These are phyloP conservation scores for Tuber melanosporum DNA, from an alignment of 495 filamentous ascomycete species.

Conservation along the genomic window DNA sequence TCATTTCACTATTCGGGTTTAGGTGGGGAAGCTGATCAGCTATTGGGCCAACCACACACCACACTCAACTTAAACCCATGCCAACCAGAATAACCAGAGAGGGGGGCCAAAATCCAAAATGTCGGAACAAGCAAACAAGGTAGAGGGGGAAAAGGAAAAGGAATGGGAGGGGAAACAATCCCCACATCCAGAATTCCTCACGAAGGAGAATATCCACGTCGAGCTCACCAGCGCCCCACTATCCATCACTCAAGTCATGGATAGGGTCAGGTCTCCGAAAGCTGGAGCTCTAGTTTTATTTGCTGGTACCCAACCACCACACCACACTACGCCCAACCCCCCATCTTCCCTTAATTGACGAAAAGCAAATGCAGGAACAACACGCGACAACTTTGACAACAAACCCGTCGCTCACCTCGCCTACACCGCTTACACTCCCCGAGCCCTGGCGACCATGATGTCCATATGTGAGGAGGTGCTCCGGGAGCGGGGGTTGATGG, in stretches of 20 bases:
- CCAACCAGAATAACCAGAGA: no score
- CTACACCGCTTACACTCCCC: constrained; percentile 74
- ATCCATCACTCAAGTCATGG: constrained; percentile 53
- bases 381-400: constrained; percentile 70
- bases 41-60: not conserved
- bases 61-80: not conserved
- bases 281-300: constrained; percentile 89
- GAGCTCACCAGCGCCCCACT: constrained; percentile 60
- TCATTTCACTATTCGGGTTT: no score
- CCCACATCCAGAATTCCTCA: constrained; percentile 7
- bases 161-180: no score
- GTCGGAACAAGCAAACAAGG: not conserved
- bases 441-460: constrained; percentile 69
- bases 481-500: constrained; percentile 55
- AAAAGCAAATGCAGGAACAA: constrained; percentile 57
- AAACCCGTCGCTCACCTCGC: constrained; percentile 69
- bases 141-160: not conserved
- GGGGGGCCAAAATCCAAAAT: not conserved
- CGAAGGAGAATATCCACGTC: constrained; percentile 23
- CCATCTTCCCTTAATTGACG: constrained; percentile 16
- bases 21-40: no score
- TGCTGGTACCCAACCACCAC: constrained; percentile 49
- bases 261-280: constrained; percentile 64
- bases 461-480: constrained; percentile 58
- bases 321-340: not conserved